Conservation (phyloP, 257 asterid species). For the Solanum piurae region DNA sequence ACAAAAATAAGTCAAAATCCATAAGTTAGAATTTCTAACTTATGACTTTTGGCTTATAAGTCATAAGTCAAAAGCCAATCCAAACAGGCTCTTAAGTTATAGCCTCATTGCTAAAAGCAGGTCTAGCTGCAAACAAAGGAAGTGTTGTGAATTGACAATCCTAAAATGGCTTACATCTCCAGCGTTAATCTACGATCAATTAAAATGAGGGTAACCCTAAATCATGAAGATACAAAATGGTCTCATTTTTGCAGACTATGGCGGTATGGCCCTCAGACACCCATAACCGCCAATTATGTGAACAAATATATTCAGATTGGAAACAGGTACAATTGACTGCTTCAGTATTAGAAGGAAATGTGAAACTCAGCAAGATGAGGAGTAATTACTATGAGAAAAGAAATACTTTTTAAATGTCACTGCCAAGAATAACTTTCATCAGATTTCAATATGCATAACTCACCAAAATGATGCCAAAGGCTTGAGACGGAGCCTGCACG, state of each 20-base stretch:
- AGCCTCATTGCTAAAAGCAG: background rate
- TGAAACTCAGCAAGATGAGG: background rate
- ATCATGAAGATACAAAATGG: background rate
- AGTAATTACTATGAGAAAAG: background rate
- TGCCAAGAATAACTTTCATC: background rate
- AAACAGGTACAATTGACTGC: background rate
- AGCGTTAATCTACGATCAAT: background rate
- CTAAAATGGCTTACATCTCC: background rate
- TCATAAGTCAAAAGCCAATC: too few relatives aligned
- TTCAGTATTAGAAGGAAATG: background rate
- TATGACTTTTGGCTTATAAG: too few relatives aligned
- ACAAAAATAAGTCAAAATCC: too few relatives aligned
- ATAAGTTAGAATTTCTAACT: too few relatives aligned
- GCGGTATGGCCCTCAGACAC: background rate
- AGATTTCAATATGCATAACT: background rate
- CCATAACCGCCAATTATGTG: background rate
- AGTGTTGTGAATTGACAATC: background rate
- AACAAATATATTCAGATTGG: background rate
- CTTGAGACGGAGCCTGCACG: constrained; percentile 24
- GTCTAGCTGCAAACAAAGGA: background rate
- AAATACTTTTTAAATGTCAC: background rate
- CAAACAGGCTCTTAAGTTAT: background rate
- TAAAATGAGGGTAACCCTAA: background rate
- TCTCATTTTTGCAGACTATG: background rate
- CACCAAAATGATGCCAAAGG: constrained; percentile 19